These are phyloP conservation scores for Entoloma clypeatum DNA, from an alignment of 1,284 basidiomycete species.

Conservation along the genomic window DNA sequence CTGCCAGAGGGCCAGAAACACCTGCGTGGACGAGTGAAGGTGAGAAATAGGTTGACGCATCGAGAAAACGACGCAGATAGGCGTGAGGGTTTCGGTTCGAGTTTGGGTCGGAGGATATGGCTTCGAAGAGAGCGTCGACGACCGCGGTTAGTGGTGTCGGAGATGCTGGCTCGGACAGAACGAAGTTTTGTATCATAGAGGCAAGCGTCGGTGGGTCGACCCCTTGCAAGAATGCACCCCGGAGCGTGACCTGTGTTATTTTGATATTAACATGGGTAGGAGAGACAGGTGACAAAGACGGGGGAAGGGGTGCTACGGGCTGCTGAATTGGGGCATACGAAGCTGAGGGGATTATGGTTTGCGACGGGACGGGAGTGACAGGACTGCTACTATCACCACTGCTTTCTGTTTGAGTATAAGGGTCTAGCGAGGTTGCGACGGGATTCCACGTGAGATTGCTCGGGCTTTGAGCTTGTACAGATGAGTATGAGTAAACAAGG, in stretches of 20 bases:
- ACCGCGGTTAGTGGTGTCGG: conserved; percentile 44
- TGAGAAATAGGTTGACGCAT: conserved; percentile 47
- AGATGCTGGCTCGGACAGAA: conserved; percentile 41
- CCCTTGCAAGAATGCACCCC: conserved; percentile 45
- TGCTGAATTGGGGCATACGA: conserved; percentile 37
- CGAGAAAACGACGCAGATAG: conserved; percentile 45
- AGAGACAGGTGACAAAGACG: conserved; percentile 20
- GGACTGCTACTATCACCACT: conserved; percentile 28
- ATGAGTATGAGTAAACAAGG: conserved; percentile 1
- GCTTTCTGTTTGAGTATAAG: conserved; percentile 34
- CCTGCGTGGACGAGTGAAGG: conserved; percentile 45
- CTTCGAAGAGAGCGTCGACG: conserved; percentile 49
- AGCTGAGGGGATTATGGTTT: conserved; percentile 33
- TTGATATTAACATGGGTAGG: conserved; percentile 26
- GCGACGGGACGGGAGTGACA: conserved; percentile 30
- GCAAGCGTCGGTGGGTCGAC: conserved; percentile 45
- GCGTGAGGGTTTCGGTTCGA: conserved; percentile 35
- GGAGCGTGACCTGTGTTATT: conserved; percentile 37
- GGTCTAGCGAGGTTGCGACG: conserved; percentile 27
- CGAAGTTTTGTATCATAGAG: conserved; percentile 46
- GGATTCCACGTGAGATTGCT: conserved; percentile 21
- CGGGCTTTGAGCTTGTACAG: conserved; percentile 11
- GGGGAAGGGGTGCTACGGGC: conserved; percentile 18
- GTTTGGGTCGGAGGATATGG: conserved; percentile 32
- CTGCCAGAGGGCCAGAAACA: conserved; percentile 46